A percentile compares a stretch with the other conserved stretches of the same genome.
These are phyloP conservation scores for Cladosporium sp. DNA, from an alignment of 2,329 filamentous ascomycete genomes.

Conservation along the genomic window DNA sequence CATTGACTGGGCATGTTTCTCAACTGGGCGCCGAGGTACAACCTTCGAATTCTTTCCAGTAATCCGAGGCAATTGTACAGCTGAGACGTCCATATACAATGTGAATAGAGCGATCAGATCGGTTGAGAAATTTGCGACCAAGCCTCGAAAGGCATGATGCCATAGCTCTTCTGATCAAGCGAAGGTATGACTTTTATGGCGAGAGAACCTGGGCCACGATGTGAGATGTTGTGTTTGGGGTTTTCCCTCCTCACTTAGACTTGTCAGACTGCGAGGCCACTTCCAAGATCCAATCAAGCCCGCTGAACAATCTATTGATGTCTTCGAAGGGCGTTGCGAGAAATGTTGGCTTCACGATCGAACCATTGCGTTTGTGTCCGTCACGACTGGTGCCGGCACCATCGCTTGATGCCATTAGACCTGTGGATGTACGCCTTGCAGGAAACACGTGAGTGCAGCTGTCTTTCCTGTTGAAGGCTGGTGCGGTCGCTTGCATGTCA, in stretches of 20 bases:
- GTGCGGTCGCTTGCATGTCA: not conserved
- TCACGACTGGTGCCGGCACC: not conserved
- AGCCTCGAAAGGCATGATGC: not conserved
- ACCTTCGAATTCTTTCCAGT: not conserved
- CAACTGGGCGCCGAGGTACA: not conserved
- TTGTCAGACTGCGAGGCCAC: not conserved
- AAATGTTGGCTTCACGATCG: not conserved
- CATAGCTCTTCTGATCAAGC: not conserved
- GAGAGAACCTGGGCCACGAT: not conserved
- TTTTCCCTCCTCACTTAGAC: not conserved
- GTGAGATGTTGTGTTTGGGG: not conserved
- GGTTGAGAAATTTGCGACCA: not conserved
- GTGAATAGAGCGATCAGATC: not conserved
- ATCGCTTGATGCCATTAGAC: not conserved
- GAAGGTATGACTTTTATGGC: not conserved
- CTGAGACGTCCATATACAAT: not conserved
- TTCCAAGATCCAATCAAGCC: conserved; percentile 2
- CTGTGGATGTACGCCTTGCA: not conserved
- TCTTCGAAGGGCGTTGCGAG: not conserved
- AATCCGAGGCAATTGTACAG: not conserved
- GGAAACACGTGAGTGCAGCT: conserved; percentile 9
- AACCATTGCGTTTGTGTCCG: not conserved
- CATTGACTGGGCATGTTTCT: conserved; percentile 5
- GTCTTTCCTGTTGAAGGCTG: not conserved
- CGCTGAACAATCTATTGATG: not conserved